Conservation (phyloP, 2,329 filamentous ascomycete species). For the Paecilomyces dactylethromorphus region DNA sequence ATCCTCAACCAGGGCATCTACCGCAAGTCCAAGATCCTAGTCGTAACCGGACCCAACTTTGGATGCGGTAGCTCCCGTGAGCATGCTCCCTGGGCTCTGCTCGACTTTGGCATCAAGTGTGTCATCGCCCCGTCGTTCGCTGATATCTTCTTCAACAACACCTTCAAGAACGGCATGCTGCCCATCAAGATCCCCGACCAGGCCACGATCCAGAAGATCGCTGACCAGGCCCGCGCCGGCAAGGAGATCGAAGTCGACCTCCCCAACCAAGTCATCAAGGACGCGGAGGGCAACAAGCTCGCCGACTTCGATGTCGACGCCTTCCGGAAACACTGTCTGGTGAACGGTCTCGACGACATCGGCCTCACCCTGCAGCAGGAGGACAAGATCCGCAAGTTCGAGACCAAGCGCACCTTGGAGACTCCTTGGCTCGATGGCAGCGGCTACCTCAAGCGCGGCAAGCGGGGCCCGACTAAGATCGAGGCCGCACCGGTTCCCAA, state of each 20-base stretch:
- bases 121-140: slow-evolving; percentile 83
- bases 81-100: slow-evolving; percentile 93
- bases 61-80: slow-evolving; percentile 89
- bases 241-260: slow-evolving; percentile 86
- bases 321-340: slow-evolving; percentile 88
- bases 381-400: slow-evolving; percentile 78
- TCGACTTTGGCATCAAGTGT: slow-evolving; percentile 93
- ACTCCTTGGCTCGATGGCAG: slow-evolving; percentile 90
- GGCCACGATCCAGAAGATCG: slow-evolving; percentile 61
- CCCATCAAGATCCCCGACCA: slow-evolving; percentile 70
- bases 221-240: slow-evolving; percentile 69
- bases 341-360: slow-evolving; percentile 94
- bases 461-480: slow-evolving; percentile 55
- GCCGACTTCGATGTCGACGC: slow-evolving; percentile 80
- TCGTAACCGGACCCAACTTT: slow-evolving; percentile 89
- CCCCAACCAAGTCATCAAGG: slow-evolving; percentile 73
- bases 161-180: slow-evolving; percentile 99
- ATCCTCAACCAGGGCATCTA: slow-evolving; percentile 88
- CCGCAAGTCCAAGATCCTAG: slow-evolving; percentile 76
- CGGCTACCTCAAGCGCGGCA: slow-evolving; percentile 62
- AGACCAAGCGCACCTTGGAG: slow-evolving; percentile 66
- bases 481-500: slow-evolving; percentile 68
- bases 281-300: slow-evolving; percentile 65
- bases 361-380: slow-evolving; percentile 89
- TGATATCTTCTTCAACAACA: slow-evolving; percentile 99